phyloP scores from a whole-genome alignment of 352 stramenopile species.

The Pythium scleroteichum region DNA sequence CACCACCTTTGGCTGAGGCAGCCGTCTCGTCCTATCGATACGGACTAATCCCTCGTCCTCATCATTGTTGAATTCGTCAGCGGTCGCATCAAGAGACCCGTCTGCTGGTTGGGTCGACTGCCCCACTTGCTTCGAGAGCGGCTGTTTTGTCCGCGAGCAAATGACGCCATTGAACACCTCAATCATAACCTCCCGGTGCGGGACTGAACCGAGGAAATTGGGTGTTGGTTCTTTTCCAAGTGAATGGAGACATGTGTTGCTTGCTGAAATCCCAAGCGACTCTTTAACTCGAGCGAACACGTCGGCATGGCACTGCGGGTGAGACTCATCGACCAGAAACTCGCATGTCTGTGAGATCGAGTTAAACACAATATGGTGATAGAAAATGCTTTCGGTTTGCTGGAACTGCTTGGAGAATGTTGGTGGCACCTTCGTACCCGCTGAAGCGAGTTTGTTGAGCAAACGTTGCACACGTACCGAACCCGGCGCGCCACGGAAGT shows the following conservation, averaged over 20 bases:
- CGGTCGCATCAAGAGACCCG: too few species aligned
- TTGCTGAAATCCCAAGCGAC: conserved; percentile 17
- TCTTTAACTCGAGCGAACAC: conserved; percentile 36
- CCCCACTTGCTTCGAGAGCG: background rate
- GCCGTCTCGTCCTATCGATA: too few species aligned
- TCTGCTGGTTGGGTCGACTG: too few species aligned
- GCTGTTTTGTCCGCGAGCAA: conserved; percentile 39
- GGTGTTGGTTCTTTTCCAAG: conserved; percentile 23
- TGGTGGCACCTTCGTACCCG: conserved; percentile 44
- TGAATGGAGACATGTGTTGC: conserved; percentile 36
- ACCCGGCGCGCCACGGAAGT: conserved; percentile 58
- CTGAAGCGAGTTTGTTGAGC: conserved; percentile 57
- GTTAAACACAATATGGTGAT: conserved; percentile 80
- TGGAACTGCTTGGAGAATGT: conserved; percentile 58
- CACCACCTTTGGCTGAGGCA: conserved; percentile 11
- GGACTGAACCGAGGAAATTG: conserved; percentile 48
- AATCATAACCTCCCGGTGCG: conserved; percentile 36
- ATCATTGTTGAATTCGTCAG: conserved; percentile 1
- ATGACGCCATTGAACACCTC: conserved; percentile 50
- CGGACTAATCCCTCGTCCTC: too few species aligned
- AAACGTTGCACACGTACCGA: conserved; percentile 62
- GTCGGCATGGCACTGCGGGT: conserved; percentile 54
- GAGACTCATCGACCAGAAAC: conserved; percentile 49
- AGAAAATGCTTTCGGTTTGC: conserved; percentile 75
- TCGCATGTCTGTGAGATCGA: conserved; percentile 39